Evolutionary conservation across 2,329 filamentous ascomycete genomes (phyloP).

Genomic region (Dothistroma septosporum): DNA sequence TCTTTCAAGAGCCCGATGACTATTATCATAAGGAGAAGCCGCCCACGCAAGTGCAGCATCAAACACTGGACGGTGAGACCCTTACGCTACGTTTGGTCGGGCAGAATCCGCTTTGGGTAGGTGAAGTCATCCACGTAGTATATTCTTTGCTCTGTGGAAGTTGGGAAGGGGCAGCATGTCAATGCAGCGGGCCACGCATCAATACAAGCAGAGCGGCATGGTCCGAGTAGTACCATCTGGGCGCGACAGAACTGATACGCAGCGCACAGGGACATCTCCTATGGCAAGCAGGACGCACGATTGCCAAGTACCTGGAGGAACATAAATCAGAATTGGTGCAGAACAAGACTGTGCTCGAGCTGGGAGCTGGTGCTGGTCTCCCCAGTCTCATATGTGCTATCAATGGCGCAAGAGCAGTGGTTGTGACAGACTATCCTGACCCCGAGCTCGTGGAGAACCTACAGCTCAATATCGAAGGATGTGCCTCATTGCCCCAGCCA

Average conservation of each 20-base stretch:
- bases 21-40: conserved; percentile 75
- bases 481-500: conserved; percentile 40
- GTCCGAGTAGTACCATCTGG: not conserved
- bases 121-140: conserved; percentile 29
- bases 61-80: conserved; percentile 60
- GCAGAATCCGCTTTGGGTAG: conserved; percentile 76
- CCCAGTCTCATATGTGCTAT: conserved; percentile 68
- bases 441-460: conserved; percentile 76
- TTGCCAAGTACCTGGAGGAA: conserved; percentile 73
- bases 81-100: conserved; percentile 76
- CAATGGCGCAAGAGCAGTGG: conserved; percentile 61
- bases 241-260: conserved; percentile 4
- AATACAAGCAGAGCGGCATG: not conserved
- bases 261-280: conserved; percentile 66
- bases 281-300: conserved; percentile 82
- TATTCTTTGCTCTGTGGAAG: no score
- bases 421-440: conserved; percentile 88
- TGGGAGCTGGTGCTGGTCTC: conserved; percentile 83
- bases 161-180: not conserved
- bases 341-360: conserved; percentile 71
- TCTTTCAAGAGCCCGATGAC: conserved; percentile 78
- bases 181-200: not conserved
- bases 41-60: conserved; percentile 69
- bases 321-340: conserved; percentile 58
- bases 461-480: conserved; percentile 66